Evolutionary conservation across 208 protist genomes (phyloP).

Genomic region (Trypanosoma scelopori): DNA sequence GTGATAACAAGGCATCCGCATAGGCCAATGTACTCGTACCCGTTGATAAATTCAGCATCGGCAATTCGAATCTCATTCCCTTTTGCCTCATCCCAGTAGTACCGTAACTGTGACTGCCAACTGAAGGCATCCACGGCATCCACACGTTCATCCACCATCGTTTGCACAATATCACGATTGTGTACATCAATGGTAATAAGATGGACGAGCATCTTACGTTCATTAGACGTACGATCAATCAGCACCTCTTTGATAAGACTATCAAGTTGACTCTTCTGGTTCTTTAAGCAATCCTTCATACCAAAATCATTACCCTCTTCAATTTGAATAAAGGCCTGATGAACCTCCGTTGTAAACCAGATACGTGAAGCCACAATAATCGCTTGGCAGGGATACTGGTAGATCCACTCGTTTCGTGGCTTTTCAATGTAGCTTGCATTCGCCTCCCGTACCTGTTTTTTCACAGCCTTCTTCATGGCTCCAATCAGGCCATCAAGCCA

Average conservation of each 20-base stretch:
- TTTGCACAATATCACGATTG: constrained; percentile 93
- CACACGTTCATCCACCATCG: constrained; percentile 94
- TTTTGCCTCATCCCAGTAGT: constrained; percentile 94
- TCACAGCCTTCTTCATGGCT: constrained; percentile 83
- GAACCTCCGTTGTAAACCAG: constrained; percentile 97
- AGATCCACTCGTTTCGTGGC: constrained; percentile 96
- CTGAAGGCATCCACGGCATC: constrained; percentile 93
- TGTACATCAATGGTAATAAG: constrained; percentile 99
- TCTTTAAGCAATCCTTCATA: constrained; percentile 97
- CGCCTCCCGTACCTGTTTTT: constrained; percentile 85
- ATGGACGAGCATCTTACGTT: constrained; percentile 97
- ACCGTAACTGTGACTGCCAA: constrained; percentile 98
- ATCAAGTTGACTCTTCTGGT: constrained; percentile 93
- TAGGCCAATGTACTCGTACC: constrained; percentile 98
- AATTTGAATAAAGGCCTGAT: constrained; percentile 97
- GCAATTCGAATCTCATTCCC: constrained; percentile 96
- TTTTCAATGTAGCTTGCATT: constrained; percentile 96
- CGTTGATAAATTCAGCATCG: constrained; percentile 97
- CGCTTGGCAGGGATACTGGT: constrained; percentile 96
- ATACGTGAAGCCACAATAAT: constrained; percentile 95
- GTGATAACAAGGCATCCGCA: constrained; percentile 98
- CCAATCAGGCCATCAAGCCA: constrained; percentile 96
- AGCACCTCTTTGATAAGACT: constrained; percentile 95
- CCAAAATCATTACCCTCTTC: constrained; percentile 98
- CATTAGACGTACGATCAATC: constrained; percentile 86